phyloP scores from a whole-genome alignment of 306 rosid genomes.

The Ormosia emarginata region DNA sequence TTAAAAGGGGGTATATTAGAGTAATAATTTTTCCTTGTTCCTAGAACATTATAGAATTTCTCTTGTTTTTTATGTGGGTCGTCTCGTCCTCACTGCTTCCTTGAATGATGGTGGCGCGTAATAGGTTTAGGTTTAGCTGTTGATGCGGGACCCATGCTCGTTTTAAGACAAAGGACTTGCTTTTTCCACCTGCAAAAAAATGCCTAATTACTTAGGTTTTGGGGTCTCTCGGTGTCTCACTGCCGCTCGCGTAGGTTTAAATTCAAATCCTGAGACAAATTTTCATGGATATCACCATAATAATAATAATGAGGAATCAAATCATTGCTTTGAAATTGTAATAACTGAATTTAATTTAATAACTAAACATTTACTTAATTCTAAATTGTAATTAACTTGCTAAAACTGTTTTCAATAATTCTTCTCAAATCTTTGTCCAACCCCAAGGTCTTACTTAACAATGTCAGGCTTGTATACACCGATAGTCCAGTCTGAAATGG shows the following conservation, averaged over 20 bases:
- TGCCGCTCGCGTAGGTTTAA: neutral
- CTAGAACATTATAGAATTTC: no score
- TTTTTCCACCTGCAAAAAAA: neutral
- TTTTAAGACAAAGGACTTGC: neutral
- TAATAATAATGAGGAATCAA: neutral
- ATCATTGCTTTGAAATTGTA: neutral
- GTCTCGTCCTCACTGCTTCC: neutral
- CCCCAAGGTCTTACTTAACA: no score
- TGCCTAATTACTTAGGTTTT: neutral
- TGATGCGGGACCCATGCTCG: neutral
- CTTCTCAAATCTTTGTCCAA: neutral
- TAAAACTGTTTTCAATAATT: neutral
- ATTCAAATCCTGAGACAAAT: neutral
- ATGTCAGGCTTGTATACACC: no score
- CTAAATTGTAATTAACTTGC: neutral
- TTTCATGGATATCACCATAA: neutral
- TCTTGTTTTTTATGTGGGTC: neutral
- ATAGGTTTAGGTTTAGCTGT: neutral
- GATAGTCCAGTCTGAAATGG: no score
- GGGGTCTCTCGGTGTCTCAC: no score
- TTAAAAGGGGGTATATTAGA: no score
- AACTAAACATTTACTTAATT: no score
- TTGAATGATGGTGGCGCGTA: slow-evolving; percentile 46
- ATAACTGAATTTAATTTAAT: neutral
- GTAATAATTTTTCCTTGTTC: no score